Percentiles rank a stretch among this genome's conserved stretches.
These are phyloP conservation scores for Eucalyptus grandis DNA, from an alignment of 345 rosid species.

Conservation along the genomic window DNA sequence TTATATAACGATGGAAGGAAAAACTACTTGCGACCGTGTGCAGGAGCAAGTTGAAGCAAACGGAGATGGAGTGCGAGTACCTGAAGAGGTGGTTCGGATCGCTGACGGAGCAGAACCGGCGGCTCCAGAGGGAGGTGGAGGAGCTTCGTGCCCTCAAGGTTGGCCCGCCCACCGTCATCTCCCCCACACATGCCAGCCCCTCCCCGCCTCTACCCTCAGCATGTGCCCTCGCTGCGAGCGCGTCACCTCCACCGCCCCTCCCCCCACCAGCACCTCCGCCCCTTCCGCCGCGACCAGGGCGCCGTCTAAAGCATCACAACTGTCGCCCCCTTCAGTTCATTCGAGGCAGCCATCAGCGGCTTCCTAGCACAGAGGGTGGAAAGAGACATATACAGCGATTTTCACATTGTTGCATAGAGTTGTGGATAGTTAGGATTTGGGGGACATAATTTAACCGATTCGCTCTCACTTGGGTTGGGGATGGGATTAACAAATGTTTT, in stretches of 20 bases:
- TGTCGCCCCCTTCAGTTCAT: slow-evolving; percentile 13
- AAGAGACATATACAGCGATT: neutral
- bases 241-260: slow-evolving; percentile 32
- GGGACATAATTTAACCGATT: neutral
- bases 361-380: slow-evolving; percentile 1
- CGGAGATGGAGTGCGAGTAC: slow-evolving; percentile 92
- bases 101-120: slow-evolving; percentile 80
- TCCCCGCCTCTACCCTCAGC: slow-evolving; percentile 57
- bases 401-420: neutral
- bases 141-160: slow-evolving; percentile 86
- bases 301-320: slow-evolving; percentile 25
- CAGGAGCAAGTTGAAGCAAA: slow-evolving; percentile 97
- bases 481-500: neutral
- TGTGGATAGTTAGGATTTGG: neutral
- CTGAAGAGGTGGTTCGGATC: slow-evolving; percentile 92
- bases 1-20: neutral
- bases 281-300: slow-evolving; percentile 2
- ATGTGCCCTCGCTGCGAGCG: slow-evolving; percentile 98
- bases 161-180: slow-evolving; percentile 40
- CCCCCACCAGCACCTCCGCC: slow-evolving; percentile 6
- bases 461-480: neutral
- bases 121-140: slow-evolving; percentile 86
- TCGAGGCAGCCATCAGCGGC: slow-evolving; percentile 34
- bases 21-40: neutral
- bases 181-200: slow-evolving; percentile 37